Percentiles rank a stretch among this genome's conserved stretches.
These are phyloP conservation scores for Colletotrichum karsti DNA, from an alignment of 2,329 filamentous ascomycete genomes.

Conservation along the genomic window DNA sequence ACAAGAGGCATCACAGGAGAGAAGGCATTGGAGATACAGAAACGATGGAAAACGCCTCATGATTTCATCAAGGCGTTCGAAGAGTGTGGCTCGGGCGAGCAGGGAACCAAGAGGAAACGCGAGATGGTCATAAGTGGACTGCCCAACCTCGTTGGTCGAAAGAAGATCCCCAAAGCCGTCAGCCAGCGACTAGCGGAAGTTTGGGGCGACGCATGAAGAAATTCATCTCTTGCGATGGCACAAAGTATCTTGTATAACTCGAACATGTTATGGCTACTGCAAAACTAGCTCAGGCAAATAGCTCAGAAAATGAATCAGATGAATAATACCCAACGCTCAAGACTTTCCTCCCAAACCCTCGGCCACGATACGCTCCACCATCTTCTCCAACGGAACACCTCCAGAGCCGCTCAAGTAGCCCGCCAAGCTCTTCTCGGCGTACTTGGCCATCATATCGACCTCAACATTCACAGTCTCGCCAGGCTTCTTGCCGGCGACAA, in stretches of 20 bases:
- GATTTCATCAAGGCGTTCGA: conserved; percentile 77
- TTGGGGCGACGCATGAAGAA: conserved; percentile 65
- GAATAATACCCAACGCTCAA: not conserved
- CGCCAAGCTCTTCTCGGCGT: conserved; percentile 87
- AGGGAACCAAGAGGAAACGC: conserved; percentile 63
- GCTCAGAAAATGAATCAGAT: not conserved
- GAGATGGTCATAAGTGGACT: conserved; percentile 68
- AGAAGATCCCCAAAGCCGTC: conserved; percentile 71
- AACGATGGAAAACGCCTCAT: conserved; percentile 78
- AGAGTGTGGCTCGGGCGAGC: conserved; percentile 56
- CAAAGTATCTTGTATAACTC: not conserved
- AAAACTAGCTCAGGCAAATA: not conserved
- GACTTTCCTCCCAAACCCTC: conserved; percentile 59
- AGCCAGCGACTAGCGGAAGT: conserved; percentile 77
- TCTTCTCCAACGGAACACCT: conserved; percentile 71
- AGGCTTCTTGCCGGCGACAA: conserved; percentile 78
- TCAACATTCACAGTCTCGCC: conserved; percentile 91
- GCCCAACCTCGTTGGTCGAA: conserved; percentile 68
- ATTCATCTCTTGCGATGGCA: not conserved
- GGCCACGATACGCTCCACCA: conserved; percentile 79
- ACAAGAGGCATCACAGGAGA: conserved; percentile 79
- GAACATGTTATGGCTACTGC: not conserved
- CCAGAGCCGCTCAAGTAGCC: conserved; percentile 75
- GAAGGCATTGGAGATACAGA: conserved; percentile 82
- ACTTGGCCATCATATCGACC: conserved; percentile 88